Evolutionary conservation across 2,329 filamentous ascomycete species (phyloP).

Genomic region (Aureobasidium sp.): DNA sequence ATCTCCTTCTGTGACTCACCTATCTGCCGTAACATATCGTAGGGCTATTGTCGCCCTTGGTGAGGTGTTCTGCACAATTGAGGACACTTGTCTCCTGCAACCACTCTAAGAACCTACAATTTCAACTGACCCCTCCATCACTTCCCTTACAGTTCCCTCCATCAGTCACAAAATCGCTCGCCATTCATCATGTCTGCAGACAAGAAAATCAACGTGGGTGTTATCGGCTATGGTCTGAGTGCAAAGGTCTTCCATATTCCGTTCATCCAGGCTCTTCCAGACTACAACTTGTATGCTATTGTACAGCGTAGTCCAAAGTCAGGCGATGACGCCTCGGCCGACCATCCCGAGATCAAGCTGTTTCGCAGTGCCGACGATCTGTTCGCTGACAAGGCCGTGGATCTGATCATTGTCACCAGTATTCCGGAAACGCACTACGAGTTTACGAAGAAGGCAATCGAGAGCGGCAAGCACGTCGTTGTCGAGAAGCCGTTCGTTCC

Average conservation of each 20-base stretch:
- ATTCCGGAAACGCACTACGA: conserved; percentile 63
- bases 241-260: conserved; percentile 82
- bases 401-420: conserved; percentile 64
- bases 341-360: conserved; percentile 57
- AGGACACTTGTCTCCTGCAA: background rate
- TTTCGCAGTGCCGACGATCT: conserved; percentile 56
- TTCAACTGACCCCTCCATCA: background rate
- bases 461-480: conserved; percentile 67
- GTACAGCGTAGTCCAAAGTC: conserved; percentile 63
- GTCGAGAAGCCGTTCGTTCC: conserved; percentile 80
- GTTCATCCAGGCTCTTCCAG: conserved; percentile 54
- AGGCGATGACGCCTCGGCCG: conserved; percentile 57
- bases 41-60: background rate
- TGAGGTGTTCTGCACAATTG: background rate
- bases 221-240: conserved; percentile 54
- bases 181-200: conserved; percentile 10
- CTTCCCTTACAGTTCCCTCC: background rate
- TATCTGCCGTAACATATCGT: background rate
- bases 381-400: conserved; percentile 56
- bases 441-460: conserved; percentile 56
- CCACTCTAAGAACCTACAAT: background rate
- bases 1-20: background rate
- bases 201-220: conserved; percentile 44
- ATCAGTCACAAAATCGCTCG: background rate
- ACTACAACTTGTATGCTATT: conserved; percentile 63